phyloP scores from a whole-genome alignment of 2,329 filamentous ascomycete species.

The Cryphonectria parasitica region DNA sequence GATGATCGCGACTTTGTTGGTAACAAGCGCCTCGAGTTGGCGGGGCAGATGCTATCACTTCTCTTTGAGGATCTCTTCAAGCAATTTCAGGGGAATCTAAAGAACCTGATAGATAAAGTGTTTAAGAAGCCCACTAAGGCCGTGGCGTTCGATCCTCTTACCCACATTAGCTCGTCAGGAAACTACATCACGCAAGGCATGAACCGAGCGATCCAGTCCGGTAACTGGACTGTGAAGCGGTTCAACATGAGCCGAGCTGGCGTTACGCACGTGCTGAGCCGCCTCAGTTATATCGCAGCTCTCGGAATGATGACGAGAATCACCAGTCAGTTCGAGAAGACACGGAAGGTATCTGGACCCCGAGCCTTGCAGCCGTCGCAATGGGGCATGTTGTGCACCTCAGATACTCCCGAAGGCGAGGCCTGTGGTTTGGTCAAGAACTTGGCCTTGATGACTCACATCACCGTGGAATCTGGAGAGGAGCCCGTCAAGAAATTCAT shows the following conservation, averaged over 20 bases:
- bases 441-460: conserved; percentile 97
- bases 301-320: conserved; percentile 99
- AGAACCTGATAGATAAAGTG: conserved; percentile 92
- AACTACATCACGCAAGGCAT: conserved; percentile 90
- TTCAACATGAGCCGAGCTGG: conserved; percentile 99
- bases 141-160: conserved; percentile 83
- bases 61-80: conserved; percentile 99
- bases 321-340: conserved; percentile 98
- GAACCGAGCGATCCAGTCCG: conserved; percentile 94
- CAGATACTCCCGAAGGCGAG: conserved; percentile 97
- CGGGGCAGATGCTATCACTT: conserved; percentile 89
- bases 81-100: conserved; percentile 86
- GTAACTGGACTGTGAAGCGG: conserved; percentile 96
- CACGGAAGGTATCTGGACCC: conserved; percentile 92
- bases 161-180: conserved; percentile 81
- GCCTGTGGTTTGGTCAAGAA: conserved; percentile 98
- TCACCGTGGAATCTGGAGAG: conserved; percentile 95
- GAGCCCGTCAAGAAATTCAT: conserved; percentile 85
- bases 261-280: conserved; percentile 93
- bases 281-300: conserved; percentile 93
- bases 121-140: conserved; percentile 92
- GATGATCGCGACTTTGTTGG: conserved; percentile 98
- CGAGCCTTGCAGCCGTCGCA: conserved; percentile 96
- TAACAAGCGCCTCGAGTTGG: conserved; percentile 94
- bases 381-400: conserved; percentile 96